Evolutionary conservation across 371 early-diverging fungal species (phyloP).

Genomic region (Mycotypha africana): DNA sequence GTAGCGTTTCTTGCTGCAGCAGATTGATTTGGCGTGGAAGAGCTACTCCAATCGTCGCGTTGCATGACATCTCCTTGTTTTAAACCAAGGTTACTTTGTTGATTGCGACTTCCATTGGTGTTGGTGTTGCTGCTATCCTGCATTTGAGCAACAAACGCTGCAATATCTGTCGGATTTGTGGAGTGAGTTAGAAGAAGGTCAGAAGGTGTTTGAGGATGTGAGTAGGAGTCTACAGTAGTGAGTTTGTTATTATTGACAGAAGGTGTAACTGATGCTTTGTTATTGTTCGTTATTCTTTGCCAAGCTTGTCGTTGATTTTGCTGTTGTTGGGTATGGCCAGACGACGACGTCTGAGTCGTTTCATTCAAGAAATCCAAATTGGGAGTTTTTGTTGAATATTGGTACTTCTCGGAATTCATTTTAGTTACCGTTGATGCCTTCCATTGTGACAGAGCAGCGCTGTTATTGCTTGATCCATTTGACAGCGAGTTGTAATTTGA

Average conservation of each 20-base stretch:
- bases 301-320: too few relatives aligned
- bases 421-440: too few relatives aligned
- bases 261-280: too few relatives aligned
- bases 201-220: background rate
- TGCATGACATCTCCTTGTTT: too few relatives aligned
- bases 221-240: too few relatives aligned
- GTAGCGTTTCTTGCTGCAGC: background rate
- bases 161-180: conserved; percentile 10
- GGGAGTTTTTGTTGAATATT: background rate
- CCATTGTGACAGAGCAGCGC: too few relatives aligned
- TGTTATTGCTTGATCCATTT: too few relatives aligned
- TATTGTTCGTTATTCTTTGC: background rate
- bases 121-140: conserved; percentile 8
- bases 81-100: too few relatives aligned
- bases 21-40: background rate
- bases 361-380: background rate
- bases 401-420: too few relatives aligned
- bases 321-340: too few relatives aligned
- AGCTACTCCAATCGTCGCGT: background rate
- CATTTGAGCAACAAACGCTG: conserved; percentile 20
- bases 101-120: background rate
- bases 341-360: background rate
- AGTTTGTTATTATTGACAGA: background rate
- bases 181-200: conserved; percentile 3
- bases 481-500: too few relatives aligned